Conservation (phyloP, 2,329 filamentous ascomycete genomes). For the Alternaria viburni region DNA sequence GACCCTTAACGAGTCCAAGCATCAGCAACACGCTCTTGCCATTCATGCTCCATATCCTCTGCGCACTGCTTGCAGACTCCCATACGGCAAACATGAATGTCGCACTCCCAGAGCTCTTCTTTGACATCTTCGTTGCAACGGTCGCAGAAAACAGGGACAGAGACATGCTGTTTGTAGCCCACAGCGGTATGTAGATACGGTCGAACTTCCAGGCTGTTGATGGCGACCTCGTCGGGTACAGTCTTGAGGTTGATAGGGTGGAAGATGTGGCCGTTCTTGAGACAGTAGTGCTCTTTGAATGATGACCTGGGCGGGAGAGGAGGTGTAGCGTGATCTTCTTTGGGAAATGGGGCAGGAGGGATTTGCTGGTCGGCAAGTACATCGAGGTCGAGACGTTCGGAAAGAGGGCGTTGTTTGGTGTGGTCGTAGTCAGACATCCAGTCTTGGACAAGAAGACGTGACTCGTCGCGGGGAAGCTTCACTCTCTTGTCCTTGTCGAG, state of each 20-base stretch:
- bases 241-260: constrained; percentile 20
- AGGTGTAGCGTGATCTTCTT: constrained; percentile 6
- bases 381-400: constrained; percentile 22
- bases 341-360: constrained; percentile 28
- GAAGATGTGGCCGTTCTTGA: constrained; percentile 30
- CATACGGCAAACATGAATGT: constrained; percentile 25
- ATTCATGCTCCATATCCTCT: constrained; percentile 23
- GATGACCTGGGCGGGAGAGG: constrained; percentile 2
- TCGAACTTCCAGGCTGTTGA: constrained; percentile 25
- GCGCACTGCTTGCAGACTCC: constrained; percentile 26
- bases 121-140: constrained; percentile 21
- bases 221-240: constrained; percentile 18
- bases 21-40: constrained; percentile 14
- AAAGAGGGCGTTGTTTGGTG: constrained; percentile 23
- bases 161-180: constrained; percentile 22
- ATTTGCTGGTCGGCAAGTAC: constrained; percentile 27
- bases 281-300: constrained; percentile 26
- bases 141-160: constrained; percentile 26
- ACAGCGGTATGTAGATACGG: constrained; percentile 18
- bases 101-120: constrained; percentile 29
- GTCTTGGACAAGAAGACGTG: constrained; percentile 15
- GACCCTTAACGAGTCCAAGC: background rate
- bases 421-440: constrained; percentile 25
- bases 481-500: constrained; percentile 11
- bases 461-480: constrained; percentile 18